Evolutionary conservation across 2,329 filamentous ascomycete genomes (phyloP), one percentile per base, ranked within the genome.

Genomic region (Gaeumannomyces sp.): DNA sequence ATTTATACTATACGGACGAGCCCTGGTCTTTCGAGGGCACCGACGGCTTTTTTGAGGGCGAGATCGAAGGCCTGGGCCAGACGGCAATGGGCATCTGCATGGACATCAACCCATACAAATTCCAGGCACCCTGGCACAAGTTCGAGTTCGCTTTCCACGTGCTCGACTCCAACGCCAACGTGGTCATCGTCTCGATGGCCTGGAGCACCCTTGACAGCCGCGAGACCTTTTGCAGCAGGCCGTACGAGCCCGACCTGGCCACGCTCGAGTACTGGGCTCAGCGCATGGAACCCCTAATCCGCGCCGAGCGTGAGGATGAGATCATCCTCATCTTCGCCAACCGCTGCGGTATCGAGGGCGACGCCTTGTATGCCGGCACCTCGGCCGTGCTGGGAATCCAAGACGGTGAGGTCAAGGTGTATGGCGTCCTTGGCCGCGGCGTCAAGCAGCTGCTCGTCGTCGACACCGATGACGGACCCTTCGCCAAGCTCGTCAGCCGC

Each of bases 261-360:
- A 92, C 90, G 0, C 72, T 94, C 11, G 83, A 85, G 0, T 94
- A 94, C 70, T 94, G 91, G 91, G 78, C 92, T 0, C 83, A 85
- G 25, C 82, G 91, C 0, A 79, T 94, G 4, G 86, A 89, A 64
- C 91, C 91, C 0, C 64, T 89, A 0, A 85, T 89, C 35, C 78
- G 81, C 13, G 71, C 76, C 0, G 80, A 86, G 2, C 76, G 67
- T 0, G 70, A 79, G 0, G 81, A 85, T 0, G 88, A 91, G 65
- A 81, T 89, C 25, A 85, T 91, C 53, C 79, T 93, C 0, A 80
- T 93, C 0, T 83, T 93, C 68, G 86, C 85, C 59, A 94, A 95
- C 72, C 81, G 91, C 3, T 84, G 82, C 35, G 91, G 91, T 0
- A 79, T 77, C 1, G 91, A 94, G 69, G 84, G 80, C 6, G 82